A percentile compares a stretch with the other conserved stretches of the same genome.
These are phyloP conservation scores for Microdochium trichocladiopsis DNA, from an alignment of 2,329 filamentous ascomycete genomes.

Conservation along the genomic window DNA sequence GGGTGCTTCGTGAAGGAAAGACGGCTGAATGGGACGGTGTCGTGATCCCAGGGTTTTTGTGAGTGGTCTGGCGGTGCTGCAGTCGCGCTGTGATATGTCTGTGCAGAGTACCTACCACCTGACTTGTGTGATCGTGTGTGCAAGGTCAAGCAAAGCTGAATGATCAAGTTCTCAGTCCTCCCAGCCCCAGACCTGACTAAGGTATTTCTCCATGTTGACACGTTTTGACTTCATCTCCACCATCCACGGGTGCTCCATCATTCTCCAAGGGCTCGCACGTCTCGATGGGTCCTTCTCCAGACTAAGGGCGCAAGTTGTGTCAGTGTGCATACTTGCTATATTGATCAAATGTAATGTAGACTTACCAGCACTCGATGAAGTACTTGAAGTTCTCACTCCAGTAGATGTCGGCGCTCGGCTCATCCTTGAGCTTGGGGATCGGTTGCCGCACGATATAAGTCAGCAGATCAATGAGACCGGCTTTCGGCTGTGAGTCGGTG, in stretches of 20 bases:
- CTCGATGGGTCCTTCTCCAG: constrained; percentile 87
- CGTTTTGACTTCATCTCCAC: constrained; percentile 91
- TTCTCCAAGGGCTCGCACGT: constrained; percentile 92
- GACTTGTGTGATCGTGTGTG: neutral
- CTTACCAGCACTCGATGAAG: constrained; percentile 98
- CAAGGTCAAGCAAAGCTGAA: no score
- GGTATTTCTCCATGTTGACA: constrained; percentile 94
- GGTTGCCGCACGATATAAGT: constrained; percentile 97
- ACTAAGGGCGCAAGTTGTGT: constrained; percentile 40
- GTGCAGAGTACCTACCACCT: no score
- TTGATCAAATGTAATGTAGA: constrained; percentile 17
- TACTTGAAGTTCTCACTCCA: constrained; percentile 99
- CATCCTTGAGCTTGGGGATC: constrained; percentile 92
- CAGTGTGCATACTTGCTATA: constrained; percentile 6
- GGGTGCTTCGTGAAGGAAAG: neutral
- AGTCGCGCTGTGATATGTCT: neutral
- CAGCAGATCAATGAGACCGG: constrained; percentile 87
- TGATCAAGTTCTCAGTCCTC: constrained; percentile 41
- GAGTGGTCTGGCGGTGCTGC: neutral
- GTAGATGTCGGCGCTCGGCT: constrained; percentile 78
- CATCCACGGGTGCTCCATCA: constrained; percentile 99
- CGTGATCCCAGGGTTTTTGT: no score
- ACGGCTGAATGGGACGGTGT: no score
- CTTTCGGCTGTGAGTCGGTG: constrained; percentile 88
- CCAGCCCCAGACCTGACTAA: constrained; percentile 97